Conservation (phyloP, 2,329 filamentous ascomycete species). For the Fusarium liriodendri region DNA sequence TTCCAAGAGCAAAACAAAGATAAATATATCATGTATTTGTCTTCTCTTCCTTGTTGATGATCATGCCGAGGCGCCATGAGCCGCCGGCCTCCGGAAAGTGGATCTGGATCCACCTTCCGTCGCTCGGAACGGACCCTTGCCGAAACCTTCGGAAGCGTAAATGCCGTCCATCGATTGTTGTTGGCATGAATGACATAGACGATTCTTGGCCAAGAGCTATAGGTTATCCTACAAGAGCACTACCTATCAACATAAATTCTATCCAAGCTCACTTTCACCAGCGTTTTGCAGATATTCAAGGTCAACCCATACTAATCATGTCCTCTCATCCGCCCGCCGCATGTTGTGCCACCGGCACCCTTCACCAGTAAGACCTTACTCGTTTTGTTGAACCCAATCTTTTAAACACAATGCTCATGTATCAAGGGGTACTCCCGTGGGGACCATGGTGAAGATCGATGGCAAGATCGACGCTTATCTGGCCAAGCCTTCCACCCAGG, state of each 20-base stretch:
- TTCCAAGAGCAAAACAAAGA: neutral
- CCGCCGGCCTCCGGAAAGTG: neutral
- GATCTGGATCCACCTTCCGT: conserved; percentile 24
- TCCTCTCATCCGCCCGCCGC: conserved; percentile 21
- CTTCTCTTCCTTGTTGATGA: neutral
- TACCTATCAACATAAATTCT: conserved; percentile 9
- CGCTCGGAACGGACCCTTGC: conserved; percentile 13
- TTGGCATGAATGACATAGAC: neutral
- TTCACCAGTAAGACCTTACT: conserved; percentile 10
- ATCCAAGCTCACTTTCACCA: neutral
- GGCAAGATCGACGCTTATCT: conserved; percentile 8
- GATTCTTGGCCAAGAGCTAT: neutral
- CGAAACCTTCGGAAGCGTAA: neutral
- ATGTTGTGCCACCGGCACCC: conserved; percentile 15
- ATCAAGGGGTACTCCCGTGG: neutral
- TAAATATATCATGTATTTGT: neutral
- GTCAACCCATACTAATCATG: neutral
- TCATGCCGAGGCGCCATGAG: neutral
- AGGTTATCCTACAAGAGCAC: neutral
- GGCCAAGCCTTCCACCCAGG: neutral
- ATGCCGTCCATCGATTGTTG: neutral
- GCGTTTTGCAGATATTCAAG: neutral
- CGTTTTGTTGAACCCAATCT: accelerated
- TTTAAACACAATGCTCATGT: accelerated
- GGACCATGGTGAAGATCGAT: neutral